Percentiles rank a stretch among this genome's conserved stretches.
Evolutionary conservation across 495 filamentous ascomycete genomes (phyloP).

Genomic region (Sabuloglossum arenarium): DNA sequence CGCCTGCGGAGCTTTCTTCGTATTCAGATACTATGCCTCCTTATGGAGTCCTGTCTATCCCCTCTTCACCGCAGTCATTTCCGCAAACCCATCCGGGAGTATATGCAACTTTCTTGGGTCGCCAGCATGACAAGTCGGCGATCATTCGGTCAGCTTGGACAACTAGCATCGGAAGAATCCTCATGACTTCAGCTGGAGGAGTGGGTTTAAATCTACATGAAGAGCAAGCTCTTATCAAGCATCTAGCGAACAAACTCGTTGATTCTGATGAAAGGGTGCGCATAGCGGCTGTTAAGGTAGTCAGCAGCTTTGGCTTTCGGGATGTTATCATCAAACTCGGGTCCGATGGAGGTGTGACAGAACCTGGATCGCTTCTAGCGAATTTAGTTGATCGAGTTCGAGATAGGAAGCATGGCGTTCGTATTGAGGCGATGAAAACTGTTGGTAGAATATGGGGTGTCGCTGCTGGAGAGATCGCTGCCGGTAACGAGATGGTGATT

Average conservation of each 20-base stretch:
- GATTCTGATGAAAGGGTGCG: constrained; percentile 85
- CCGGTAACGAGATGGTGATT: constrained; percentile 54
- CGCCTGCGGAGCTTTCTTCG: constrained; percentile 44
- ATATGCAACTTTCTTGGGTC: constrained; percentile 63
- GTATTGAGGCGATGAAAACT: constrained; percentile 66
- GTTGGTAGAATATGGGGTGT: constrained; percentile 80
- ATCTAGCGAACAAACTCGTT: constrained; percentile 56
- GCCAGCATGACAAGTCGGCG: constrained; percentile 65
- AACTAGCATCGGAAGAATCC: constrained; percentile 61
- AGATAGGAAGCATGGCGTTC: constrained; percentile 63
- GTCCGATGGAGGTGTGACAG: constrained; percentile 44
- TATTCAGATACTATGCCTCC: constrained; percentile 27
- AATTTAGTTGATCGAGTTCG: constrained; percentile 74
- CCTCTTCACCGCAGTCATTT: constrained; percentile 66
- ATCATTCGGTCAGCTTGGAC: constrained; percentile 71
- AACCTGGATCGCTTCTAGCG: constrained; percentile 47
- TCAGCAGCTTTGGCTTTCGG: constrained; percentile 55
- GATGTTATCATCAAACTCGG: constrained; percentile 68
- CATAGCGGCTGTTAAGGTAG: constrained; percentile 60
- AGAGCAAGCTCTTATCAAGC: constrained; percentile 46
- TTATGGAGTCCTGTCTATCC: constrained; percentile 51
- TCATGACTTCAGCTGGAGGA: constrained; percentile 65
- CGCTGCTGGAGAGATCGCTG: constrained; percentile 66
- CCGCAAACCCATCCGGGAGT: constrained; percentile 52
- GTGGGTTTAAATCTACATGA: constrained; percentile 63